Base-by-base conservation (phyloP, 768 basidiomycete species). In the Sarcodon aspratus region DNA sequence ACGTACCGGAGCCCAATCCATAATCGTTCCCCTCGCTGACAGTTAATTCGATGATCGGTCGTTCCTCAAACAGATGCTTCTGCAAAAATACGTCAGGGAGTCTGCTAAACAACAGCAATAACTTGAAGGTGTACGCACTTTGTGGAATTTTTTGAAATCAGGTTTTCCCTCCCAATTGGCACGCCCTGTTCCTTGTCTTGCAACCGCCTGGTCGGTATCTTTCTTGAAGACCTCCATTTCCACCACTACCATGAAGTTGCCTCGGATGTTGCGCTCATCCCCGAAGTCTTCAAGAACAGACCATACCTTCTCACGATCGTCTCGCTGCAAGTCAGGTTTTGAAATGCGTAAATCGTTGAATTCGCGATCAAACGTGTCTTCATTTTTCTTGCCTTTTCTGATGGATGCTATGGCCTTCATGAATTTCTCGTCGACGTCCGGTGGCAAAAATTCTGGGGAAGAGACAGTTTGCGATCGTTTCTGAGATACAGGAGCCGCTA, bases 131-230 rank as follows among this genome's bases (percentile, higher is more conserved):
- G 37, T 3, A 53, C 70, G 32, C n/a, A 80, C 82, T 74, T 78
- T 79, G 54, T 77, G 85, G 56, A 89, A 90, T 60, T 80, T 88
- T 60, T 90, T 90, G 63, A 79, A 87, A 57, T 90, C 78, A 0
- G 75, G 74, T 44, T 68, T 66, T 1, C 75, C 74, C 48, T 72
- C 67, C 78, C 74, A 76, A 15, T 68, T 59, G 3, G 61, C 50
- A 48, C 59, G 59, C 33, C 52, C 55, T 27, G 50, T 59, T 12
- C 35, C 52, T n/a, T 52, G 36, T 45, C 60, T 53, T 51, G 54
- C 54, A 49, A 48, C 56, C 48, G 46, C 44, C 10, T 48, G 42
- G 37, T 48, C 48, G 13, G 58, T 54, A 40, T 61, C 56, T 50
- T 66, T 69, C 57, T 62, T 63, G 58, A 66, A 71, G 9, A 82